These are phyloP conservation scores for Boletellus ananiceps DNA, from an alignment of 768 basidiomycete species.

Conservation along the genomic window DNA sequence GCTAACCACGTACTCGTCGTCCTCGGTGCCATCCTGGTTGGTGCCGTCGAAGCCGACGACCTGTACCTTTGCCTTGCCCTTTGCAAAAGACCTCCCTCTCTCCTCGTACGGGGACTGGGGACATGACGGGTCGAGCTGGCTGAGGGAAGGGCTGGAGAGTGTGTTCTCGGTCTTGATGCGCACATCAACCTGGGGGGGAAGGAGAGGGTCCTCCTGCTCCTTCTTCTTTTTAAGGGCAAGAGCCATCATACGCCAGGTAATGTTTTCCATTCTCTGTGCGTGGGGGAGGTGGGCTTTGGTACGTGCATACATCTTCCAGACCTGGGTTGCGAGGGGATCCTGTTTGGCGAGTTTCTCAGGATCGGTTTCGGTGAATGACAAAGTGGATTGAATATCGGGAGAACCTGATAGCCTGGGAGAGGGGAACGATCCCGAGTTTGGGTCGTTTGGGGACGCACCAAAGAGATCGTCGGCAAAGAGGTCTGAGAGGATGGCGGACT, in stretches of 20 bases:
- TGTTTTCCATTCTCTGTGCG: constrained; percentile 94
- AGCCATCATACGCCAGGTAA: constrained; percentile 99
- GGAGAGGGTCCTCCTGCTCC: constrained; percentile 51
- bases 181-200: not conserved
- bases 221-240: constrained; percentile 87
- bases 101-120: constrained; percentile 35
- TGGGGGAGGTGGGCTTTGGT: constrained; percentile 88
- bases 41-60: constrained; percentile 80
- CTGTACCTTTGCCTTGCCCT: constrained; percentile 72
- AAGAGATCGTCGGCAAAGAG: constrained; percentile 72
- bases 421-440: constrained; percentile 49
- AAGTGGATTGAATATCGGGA: constrained; percentile 52
- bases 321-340: constrained; percentile 90
- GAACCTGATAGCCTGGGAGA: constrained; percentile 67
- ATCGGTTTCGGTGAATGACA: constrained; percentile 45
- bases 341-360: constrained; percentile 69
- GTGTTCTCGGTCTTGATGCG: constrained; percentile 22
- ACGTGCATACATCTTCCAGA: constrained; percentile 95
- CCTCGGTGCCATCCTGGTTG: constrained; percentile 66
- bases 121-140: not conserved
- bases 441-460: constrained; percentile 22
- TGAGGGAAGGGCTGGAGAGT: constrained; percentile 2
- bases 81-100: constrained; percentile 73
- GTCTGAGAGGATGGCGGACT: constrained; percentile 62
- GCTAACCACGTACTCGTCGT: constrained; percentile 60